These are phyloP conservation scores for Cystobasidium ongulense DNA, from an alignment of 768 basidiomycete species.

Conservation along the genomic window DNA sequence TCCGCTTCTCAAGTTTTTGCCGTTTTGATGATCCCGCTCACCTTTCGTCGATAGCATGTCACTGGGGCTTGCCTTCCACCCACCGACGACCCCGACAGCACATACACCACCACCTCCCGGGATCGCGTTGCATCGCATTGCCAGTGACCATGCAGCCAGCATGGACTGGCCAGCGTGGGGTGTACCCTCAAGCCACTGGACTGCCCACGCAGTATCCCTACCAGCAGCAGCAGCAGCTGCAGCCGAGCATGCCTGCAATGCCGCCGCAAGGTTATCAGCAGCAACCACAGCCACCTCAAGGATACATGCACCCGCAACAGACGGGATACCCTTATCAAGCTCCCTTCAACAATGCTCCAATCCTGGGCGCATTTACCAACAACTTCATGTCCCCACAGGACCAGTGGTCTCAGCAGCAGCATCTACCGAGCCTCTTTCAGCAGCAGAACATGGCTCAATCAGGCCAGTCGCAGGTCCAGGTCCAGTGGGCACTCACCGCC, in stretches of 20 bases:
- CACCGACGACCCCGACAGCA: too few relatives aligned
- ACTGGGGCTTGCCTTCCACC: too few relatives aligned
- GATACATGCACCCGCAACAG: slow-evolving; percentile 22
- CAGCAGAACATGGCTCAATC: slow-evolving; percentile 70
- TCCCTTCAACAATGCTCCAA: background rate
- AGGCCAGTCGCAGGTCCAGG: slow-evolving; percentile 58
- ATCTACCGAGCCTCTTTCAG: slow-evolving; percentile 56
- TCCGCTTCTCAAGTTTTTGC: too few relatives aligned
- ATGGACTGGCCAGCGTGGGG: slow-evolving; percentile 30
- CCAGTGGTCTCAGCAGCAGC: slow-evolving; percentile 28
- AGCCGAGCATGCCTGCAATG: slow-evolving; percentile 3
- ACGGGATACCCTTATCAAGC: slow-evolving; percentile 33
- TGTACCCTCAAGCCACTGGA: slow-evolving; percentile 59
- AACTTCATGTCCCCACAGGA: slow-evolving; percentile 27
- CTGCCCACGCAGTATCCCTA: slow-evolving; percentile 44
- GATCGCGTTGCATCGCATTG: too few relatives aligned
- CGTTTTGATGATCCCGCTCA: too few relatives aligned
- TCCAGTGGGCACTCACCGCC: slow-evolving; percentile 79
- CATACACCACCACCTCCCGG: too few relatives aligned
- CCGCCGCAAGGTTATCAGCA: slow-evolving; percentile 7
- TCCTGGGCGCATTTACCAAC: slow-evolving; percentile 37
- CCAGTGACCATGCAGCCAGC: background rate
- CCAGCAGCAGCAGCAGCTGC: slow-evolving; percentile 46
- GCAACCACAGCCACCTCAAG: background rate
- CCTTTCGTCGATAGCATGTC: too few relatives aligned